phyloP scores from a whole-genome alignment of 1,139 yeast genomes.

The Diutina neorugosa region DNA sequence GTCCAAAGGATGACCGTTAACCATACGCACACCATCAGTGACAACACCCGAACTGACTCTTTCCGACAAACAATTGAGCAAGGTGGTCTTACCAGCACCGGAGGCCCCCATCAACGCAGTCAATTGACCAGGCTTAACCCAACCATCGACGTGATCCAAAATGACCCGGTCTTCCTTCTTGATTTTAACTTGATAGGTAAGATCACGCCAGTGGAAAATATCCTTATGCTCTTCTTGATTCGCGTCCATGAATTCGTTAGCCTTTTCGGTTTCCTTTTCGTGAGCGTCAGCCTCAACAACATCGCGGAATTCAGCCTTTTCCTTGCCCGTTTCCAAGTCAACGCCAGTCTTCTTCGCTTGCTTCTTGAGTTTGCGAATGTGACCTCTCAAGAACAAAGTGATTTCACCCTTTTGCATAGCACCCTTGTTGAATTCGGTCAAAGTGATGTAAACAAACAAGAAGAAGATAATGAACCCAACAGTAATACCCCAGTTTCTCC shows the following conservation, averaged over 20 bases:
- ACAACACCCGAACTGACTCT: constrained; percentile 73
- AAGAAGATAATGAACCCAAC: constrained; percentile 46
- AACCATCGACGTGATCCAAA: constrained; percentile 13
- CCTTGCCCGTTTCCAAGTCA: background rate
- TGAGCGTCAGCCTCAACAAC: background rate
- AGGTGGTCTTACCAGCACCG: constrained; percentile 83
- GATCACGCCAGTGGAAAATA: constrained; percentile 29
- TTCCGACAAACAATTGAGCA: constrained; percentile 61
- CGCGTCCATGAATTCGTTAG: constrained; percentile 8
- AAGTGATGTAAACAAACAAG: constrained; percentile 39
- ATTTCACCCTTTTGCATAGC: constrained; percentile 79
- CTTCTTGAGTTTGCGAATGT: constrained; percentile 10
- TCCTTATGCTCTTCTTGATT: constrained; percentile 5
- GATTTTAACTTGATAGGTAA: constrained; percentile 16
- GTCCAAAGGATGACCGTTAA: constrained; percentile 59
- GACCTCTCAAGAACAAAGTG: constrained; percentile 42
- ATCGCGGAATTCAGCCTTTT: background rate
- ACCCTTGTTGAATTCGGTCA: constrained; percentile 59
- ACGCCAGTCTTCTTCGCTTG: background rate
- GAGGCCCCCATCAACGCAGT: constrained; percentile 60
- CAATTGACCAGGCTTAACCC: constrained; percentile 15
- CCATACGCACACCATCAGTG: constrained; percentile 58
- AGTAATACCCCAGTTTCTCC: constrained; percentile 78
- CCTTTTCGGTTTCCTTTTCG: constrained; percentile 10
- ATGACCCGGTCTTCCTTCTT: constrained; percentile 11